These are phyloP conservation scores for Rubroboletus pulcherrimus DNA, from an alignment of 768 basidiomycete species.

Conservation along the genomic window DNA sequence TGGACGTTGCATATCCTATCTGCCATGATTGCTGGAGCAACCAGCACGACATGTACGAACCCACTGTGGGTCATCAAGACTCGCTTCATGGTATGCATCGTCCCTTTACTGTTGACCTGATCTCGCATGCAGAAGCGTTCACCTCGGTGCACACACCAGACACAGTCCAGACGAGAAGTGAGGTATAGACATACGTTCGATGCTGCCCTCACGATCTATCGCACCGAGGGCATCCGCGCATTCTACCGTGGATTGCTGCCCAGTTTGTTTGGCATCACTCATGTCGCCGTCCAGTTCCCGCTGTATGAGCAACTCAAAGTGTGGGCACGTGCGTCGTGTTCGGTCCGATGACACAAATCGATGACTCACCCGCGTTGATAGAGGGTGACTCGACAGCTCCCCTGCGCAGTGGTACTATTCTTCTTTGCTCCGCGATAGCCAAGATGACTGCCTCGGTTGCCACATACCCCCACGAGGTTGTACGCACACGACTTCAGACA, in stretches of 20 bases:
- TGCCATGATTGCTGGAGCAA: constrained; percentile 92
- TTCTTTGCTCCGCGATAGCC: constrained; percentile 86
- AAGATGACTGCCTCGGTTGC: constrained; percentile 96
- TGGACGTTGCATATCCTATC: constrained; percentile 90
- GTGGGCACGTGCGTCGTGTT: constrained; percentile 66
- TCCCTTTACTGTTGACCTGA: neutral
- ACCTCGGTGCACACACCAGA: constrained; percentile 43
- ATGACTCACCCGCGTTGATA: constrained; percentile 5
- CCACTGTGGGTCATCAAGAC: constrained; percentile 99
- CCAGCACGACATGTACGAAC: constrained; percentile 91
- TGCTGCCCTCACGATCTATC: constrained; percentile 86
- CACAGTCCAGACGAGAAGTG: constrained; percentile 73
- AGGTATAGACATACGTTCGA: constrained; percentile 89
- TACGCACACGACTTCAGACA: constrained; percentile 97
- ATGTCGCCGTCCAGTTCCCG: constrained; percentile 97
- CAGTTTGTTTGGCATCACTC: constrained; percentile 87
- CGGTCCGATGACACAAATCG: neutral
- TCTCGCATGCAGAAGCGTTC: constrained; percentile 5
- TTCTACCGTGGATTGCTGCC: constrained; percentile 95
- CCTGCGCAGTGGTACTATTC: constrained; percentile 51
- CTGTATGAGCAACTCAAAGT: constrained; percentile 91
- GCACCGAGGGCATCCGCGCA: constrained; percentile 77
- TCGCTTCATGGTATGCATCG: constrained; percentile 84
- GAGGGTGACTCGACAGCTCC: constrained; percentile 31
- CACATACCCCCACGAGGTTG: constrained; percentile 97